Conservation (phyloP, 2,329 filamentous ascomycete species). For the Pseudogymnoascus sp. region DNA sequence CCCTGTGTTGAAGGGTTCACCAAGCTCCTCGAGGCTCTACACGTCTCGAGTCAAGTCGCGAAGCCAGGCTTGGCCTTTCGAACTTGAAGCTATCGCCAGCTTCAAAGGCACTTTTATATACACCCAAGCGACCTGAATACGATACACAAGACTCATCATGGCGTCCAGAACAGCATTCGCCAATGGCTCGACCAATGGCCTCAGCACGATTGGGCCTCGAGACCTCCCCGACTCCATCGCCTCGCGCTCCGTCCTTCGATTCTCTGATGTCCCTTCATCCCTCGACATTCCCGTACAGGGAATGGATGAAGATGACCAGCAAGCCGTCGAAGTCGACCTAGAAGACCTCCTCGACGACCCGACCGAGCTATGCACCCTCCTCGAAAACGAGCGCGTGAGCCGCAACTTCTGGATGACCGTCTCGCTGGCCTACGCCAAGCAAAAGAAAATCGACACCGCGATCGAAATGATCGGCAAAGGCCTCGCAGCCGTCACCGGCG, state of each 20-base stretch:
- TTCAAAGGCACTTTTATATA: conserved; percentile 5
- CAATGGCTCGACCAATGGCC: conserved; percentile 1
- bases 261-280: conserved; percentile 56
- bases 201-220: background rate
- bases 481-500: conserved; percentile 50
- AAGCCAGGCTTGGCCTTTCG: conserved; percentile 7
- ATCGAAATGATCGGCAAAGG: conserved; percentile 65
- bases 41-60: conserved; percentile 9
- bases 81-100: conserved; percentile 7
- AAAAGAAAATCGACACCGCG: conserved; percentile 81
- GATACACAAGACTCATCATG: background rate
- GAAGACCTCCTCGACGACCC: conserved; percentile 87
- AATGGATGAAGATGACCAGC: conserved; percentile 50
- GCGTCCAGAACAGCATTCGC: background rate
- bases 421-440: conserved; percentile 91
- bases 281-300: conserved; percentile 60
- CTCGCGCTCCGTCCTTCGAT: conserved; percentile 34
- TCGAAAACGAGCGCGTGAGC: conserved; percentile 88
- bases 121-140: background rate
- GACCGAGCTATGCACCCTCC: conserved; percentile 86
- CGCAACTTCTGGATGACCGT: conserved; percentile 98
- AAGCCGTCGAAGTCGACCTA: conserved; percentile 86
- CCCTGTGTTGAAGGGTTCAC: conserved; percentile 9
- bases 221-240: conserved; percentile 6
- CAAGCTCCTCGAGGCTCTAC: conserved; percentile 9